These are phyloP conservation scores for Stentor coeruleus DNA, from an alignment of 73 alveolate genomes.

Conservation along the genomic window DNA sequence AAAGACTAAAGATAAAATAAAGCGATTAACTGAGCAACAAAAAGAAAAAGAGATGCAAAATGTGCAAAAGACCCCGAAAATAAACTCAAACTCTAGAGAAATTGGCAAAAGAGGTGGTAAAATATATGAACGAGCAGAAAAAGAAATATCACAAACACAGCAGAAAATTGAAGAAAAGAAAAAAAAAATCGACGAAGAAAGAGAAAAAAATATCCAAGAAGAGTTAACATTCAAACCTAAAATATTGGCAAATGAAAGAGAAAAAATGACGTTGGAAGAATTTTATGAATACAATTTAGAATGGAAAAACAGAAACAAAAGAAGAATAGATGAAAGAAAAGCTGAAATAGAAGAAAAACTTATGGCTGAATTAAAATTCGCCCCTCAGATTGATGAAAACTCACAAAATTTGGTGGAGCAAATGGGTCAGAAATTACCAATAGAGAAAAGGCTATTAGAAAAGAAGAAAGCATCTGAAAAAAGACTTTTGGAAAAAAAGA, in stretches of 20 bases:
- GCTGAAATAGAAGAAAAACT: not conserved
- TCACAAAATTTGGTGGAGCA: not conserved
- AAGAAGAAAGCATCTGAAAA: not conserved
- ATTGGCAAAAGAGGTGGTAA: not conserved
- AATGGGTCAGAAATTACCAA: not conserved
- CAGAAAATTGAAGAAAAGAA: not conserved
- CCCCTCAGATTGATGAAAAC: not conserved
- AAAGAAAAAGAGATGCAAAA: not conserved
- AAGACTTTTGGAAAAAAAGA: not conserved
- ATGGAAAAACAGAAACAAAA: not conserved
- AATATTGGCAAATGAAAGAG: not conserved
- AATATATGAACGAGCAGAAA: not conserved
- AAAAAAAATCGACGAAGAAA: not conserved
- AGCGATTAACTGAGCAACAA: not conserved
- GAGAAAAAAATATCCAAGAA: not conserved
- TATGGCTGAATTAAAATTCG: not conserved
- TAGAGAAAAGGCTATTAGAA: not conserved
- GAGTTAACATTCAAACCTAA: conserved; percentile 13
- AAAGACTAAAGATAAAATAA: not conserved
- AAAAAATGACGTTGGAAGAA: not conserved
- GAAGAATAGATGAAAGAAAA: not conserved
- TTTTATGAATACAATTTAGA: not conserved
- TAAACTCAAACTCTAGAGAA: not conserved
- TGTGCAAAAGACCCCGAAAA: not conserved
- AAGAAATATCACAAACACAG: not conserved